Evolutionary conservation across 2,329 filamentous ascomycete genomes (phyloP).

Genomic region (Nemania serpens): DNA sequence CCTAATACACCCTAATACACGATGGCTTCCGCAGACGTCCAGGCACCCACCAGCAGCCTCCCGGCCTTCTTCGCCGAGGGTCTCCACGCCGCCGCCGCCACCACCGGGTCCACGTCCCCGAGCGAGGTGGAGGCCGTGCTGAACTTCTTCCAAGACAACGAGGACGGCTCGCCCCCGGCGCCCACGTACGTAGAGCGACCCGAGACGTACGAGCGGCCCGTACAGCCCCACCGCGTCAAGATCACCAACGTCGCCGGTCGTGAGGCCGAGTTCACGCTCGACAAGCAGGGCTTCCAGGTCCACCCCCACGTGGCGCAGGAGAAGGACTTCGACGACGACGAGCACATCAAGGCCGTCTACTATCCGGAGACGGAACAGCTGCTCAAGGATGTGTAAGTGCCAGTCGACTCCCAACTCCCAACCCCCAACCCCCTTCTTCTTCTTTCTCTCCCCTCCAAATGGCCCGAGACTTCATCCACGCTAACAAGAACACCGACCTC

Average conservation of each 20-base stretch:
- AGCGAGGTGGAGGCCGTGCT: conserved; percentile 44
- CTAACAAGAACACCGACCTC: background rate
- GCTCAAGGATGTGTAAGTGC: conserved; percentile 60
- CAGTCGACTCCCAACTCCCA: too few relatives aligned
- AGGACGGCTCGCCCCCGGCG: conserved; percentile 47
- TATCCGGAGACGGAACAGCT: conserved; percentile 74
- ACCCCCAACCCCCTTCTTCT: too few relatives aligned
- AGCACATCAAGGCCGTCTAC: conserved; percentile 66
- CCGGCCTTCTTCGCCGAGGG: conserved; percentile 26
- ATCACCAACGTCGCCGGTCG: conserved; percentile 46
- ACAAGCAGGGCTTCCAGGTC: conserved; percentile 47
- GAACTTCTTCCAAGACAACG: conserved; percentile 48
- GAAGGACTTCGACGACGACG: conserved; percentile 56
- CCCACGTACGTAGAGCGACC: conserved; percentile 44
- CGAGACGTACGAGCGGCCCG: conserved; percentile 43
- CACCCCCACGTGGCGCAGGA: conserved; percentile 39
- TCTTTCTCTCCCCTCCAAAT: too few relatives aligned
- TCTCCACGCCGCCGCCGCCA: conserved; percentile 16
- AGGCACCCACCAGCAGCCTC: conserved; percentile 29
- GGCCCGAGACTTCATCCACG: background rate
- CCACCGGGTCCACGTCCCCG: conserved; percentile 14
- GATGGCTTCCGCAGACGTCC: conserved; percentile 40
- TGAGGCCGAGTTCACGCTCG: conserved; percentile 45
- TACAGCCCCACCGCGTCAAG: conserved; percentile 36
- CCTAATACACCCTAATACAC: too few relatives aligned